Evolutionary conservation across 164 flowering plant species (phyloP).

Genomic region (Piper betle): DNA sequence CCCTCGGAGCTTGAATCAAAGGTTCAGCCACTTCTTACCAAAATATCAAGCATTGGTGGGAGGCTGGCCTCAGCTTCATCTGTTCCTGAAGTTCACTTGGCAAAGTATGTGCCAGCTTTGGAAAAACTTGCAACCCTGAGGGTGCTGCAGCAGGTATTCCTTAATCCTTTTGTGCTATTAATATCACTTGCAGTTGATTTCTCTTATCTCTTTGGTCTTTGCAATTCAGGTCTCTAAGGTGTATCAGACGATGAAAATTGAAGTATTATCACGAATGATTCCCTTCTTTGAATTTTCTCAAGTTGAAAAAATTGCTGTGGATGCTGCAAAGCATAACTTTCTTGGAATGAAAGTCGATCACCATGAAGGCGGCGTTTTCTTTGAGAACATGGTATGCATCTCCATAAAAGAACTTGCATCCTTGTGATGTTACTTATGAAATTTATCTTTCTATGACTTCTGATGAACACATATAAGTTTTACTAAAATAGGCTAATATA

Average conservation of each 20-base stretch:
- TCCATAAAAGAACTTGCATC: too few species aligned
- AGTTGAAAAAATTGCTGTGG: slow-evolving; percentile 79
- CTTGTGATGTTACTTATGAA: too few species aligned
- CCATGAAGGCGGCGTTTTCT: slow-evolving; percentile 52
- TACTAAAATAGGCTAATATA: too few species aligned
- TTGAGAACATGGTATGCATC: slow-evolving; percentile 50
- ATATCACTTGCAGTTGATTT: too few species aligned
- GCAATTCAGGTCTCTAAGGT: slow-evolving; percentile 68
- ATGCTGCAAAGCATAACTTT: slow-evolving; percentile 69
- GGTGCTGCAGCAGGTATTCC: slow-evolving; percentile 73
- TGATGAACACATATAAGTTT: too few species aligned
- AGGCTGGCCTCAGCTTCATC: slow-evolving; percentile 77
- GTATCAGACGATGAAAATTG: slow-evolving; percentile 77
- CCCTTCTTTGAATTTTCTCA: slow-evolving; percentile 63
- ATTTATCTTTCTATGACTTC: too few species aligned
- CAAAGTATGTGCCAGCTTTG: slow-evolving; percentile 65
- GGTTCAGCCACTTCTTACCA: slow-evolving; percentile 57
- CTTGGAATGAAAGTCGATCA: slow-evolving; percentile 76
- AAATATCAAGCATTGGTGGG: slow-evolving; percentile 72
- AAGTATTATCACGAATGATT: slow-evolving; percentile 54
- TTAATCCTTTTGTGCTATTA: too few species aligned
- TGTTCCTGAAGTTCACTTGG: slow-evolving; percentile 76
- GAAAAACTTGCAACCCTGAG: slow-evolving; percentile 79
- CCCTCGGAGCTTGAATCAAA: slow-evolving; percentile 68
- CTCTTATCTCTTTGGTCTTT: not conserved